Conservation (phyloP, 202 grass and related monocot species). For the Panicum virgatum region DNA sequence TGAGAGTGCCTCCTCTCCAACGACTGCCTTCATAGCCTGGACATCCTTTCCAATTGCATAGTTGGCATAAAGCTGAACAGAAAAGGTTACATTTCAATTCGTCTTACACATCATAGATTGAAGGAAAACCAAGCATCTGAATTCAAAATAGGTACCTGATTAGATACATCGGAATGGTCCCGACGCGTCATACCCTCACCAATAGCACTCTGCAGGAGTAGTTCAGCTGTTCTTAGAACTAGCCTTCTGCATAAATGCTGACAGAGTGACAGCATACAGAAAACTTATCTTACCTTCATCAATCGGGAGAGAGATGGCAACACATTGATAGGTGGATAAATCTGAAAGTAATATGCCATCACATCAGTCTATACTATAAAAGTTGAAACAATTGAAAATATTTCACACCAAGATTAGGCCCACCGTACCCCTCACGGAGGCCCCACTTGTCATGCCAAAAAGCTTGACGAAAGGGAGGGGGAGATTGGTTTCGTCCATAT, state of each 20-base stretch:
- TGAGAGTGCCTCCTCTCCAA: constrained; percentile 97
- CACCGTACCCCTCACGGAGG: too few species aligned
- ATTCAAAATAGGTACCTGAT: constrained; percentile 63
- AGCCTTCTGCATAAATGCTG: neutral
- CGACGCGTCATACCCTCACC: constrained; percentile 98
- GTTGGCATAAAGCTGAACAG: constrained; percentile 93
- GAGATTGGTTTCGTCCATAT: too few species aligned
- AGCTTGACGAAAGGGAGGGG: too few species aligned
- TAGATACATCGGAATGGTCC: constrained; percentile 98
- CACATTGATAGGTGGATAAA: constrained; percentile 98
- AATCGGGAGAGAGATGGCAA: constrained; percentile 95
- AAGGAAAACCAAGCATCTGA: constrained; percentile 15
- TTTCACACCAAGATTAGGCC: too few species aligned
- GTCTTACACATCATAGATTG: neutral
- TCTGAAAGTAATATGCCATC: constrained; percentile 55
- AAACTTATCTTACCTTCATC: constrained; percentile 80
- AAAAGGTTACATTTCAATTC: constrained; percentile 40
- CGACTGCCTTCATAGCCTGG: constrained; percentile 99
- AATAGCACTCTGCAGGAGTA: constrained; percentile 89
- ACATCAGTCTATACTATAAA: too few species aligned
- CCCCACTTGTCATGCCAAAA: too few species aligned
- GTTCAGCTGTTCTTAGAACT: constrained; percentile 26
- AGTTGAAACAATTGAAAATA: too few species aligned
- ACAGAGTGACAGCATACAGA: neutral
- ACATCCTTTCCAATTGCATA: constrained; percentile 99